Conservation (phyloP, 23 red algal genomes). For the Gracilaria caudata region DNA sequence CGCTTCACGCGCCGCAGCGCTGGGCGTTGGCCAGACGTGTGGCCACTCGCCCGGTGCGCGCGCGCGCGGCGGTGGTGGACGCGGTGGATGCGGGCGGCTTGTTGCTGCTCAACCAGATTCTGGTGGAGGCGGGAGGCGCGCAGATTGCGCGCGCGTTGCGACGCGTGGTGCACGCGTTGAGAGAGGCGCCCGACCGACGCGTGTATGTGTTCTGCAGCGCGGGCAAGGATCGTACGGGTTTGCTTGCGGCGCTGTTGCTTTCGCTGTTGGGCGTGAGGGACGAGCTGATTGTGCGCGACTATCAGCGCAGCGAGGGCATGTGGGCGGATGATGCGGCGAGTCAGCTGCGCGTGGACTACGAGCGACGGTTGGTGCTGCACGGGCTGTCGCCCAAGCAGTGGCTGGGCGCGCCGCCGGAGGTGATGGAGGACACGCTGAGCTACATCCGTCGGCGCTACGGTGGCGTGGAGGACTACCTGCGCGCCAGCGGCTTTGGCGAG, state of each 20-base stretch:
- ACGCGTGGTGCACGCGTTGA: neutral
- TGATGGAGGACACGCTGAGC: conserved; percentile 58
- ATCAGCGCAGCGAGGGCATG: conserved; percentile 33
- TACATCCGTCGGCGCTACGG: conserved; percentile 47
- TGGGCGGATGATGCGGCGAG: too few relatives aligned
- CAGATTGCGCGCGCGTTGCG: conserved; percentile 39
- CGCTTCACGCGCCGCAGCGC: neutral
- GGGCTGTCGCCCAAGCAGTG: conserved; percentile 52
- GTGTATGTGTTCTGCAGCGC: conserved; percentile 73
- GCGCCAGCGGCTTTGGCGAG: conserved; percentile 58
- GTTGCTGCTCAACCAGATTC: conserved; percentile 43
- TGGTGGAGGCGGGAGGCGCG: conserved; percentile 50
- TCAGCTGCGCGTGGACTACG: too few relatives aligned
- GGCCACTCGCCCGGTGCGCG: conserved; percentile 4
- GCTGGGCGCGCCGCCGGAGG: conserved; percentile 63
- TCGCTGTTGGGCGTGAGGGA: conserved; percentile 29
- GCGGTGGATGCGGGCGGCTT: conserved; percentile 53
- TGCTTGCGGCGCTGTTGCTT: conserved; percentile 65
- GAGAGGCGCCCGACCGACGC: conserved; percentile 6
- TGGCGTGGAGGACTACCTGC: conserved; percentile 50
- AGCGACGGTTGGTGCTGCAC: neutral
- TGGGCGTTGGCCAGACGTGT: neutral
- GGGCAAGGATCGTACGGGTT: conserved; percentile 79
- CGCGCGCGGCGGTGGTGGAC: conserved; percentile 20
- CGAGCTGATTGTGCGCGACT: conserved; percentile 56